Conservation (phyloP, 305 asterid genomes). For the Fraxinus angustifolia region DNA sequence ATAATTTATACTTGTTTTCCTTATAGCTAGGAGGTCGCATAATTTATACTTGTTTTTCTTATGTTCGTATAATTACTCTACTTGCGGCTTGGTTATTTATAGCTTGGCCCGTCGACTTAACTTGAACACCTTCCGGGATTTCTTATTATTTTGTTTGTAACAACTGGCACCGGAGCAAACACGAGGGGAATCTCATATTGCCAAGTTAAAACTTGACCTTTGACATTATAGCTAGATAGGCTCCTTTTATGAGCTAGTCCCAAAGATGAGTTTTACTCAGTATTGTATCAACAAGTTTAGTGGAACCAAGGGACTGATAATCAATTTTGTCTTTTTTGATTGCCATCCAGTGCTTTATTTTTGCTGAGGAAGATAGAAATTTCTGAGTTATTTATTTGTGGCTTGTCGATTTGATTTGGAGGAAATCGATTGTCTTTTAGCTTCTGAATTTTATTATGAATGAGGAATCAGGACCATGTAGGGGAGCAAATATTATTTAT, state of each 20-base stretch:
- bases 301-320: background rate
- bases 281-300: background rate
- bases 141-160: background rate
- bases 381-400: background rate
- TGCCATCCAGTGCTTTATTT: background rate
- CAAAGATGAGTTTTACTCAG: background rate
- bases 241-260: background rate
- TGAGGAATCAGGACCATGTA: no score
- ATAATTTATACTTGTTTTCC: background rate
- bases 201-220: background rate
- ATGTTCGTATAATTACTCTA: background rate
- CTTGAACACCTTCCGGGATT: background rate
- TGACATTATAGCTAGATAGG: background rate
- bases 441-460: no score
- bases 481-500: no score
- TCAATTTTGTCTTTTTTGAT: background rate
- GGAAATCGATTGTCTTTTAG: no score
- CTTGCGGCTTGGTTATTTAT: background rate
- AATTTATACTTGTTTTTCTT: background rate
- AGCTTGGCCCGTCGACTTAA: background rate
- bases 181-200: background rate
- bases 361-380: background rate
- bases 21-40: conserved; percentile 23
- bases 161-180: background rate
- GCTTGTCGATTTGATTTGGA: background rate